Conservation (phyloP, 2,329 filamentous ascomycete species). For the Immersiporthe knoxdaviesiana region DNA sequence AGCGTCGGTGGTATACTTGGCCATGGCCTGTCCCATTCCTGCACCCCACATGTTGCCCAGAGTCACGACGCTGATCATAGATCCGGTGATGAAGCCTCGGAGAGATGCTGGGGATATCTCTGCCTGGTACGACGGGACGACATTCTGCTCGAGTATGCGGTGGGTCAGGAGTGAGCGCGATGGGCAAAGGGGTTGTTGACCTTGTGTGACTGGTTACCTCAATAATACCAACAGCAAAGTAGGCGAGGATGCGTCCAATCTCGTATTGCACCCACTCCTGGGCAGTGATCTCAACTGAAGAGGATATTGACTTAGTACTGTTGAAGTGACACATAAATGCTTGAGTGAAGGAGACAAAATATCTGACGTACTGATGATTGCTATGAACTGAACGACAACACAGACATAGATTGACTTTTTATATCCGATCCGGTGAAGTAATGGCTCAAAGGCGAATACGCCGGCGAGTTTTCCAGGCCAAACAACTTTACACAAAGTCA, state of each 20-base stretch:
- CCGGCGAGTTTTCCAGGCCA: constrained; percentile 20
- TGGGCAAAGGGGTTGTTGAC: background rate
- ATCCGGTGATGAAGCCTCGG: constrained; percentile 20
- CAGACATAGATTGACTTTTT: constrained; percentile 17
- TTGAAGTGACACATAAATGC: background rate
- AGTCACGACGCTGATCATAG: background rate
- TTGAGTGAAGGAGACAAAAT: too few relatives aligned
- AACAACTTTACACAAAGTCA: constrained; percentile 12
- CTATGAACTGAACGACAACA: constrained; percentile 13
- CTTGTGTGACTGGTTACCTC: constrained; percentile 3
- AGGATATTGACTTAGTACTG: too few relatives aligned
- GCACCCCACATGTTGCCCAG: constrained; percentile 19
- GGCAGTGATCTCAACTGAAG: constrained; percentile 19
- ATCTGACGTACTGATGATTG: constrained; percentile 16
- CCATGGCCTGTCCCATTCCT: constrained; percentile 12
- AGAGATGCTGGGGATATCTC: constrained; percentile 18
- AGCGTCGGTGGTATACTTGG: background rate
- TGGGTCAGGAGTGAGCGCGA: background rate
- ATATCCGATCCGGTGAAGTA: constrained; percentile 20
- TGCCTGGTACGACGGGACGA: constrained; percentile 20
- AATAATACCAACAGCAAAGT: constrained; percentile 34
- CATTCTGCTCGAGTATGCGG: background rate
- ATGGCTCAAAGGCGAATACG: constrained; percentile 12
- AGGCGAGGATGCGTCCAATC: constrained; percentile 33
- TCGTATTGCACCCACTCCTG: constrained; percentile 24